phyloP scores from a whole-genome alignment of 805 yeast genomes.

The Ogataea populi-albae region DNA sequence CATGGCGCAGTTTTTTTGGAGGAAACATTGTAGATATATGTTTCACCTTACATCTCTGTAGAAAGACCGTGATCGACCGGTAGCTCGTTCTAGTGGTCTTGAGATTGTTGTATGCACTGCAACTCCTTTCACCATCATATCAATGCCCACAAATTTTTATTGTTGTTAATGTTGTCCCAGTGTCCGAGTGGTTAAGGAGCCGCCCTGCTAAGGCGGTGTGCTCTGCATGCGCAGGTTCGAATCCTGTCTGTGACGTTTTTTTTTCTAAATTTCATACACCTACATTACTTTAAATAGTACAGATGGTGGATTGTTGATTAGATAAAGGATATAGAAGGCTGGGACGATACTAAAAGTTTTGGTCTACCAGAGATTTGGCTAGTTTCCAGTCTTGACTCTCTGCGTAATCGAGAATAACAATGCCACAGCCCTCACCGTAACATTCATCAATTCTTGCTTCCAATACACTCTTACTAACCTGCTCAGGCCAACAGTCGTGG shows the following conservation, averaged over 20 bases:
- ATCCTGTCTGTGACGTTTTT: conserved; percentile 96
- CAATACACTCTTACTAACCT: conserved; percentile 53
- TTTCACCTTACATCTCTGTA: too few species aligned
- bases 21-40: too few species aligned
- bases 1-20: conserved; percentile 24
- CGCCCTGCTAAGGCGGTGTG: conserved; percentile 86
- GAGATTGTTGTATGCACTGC: too few species aligned
- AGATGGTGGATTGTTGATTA: too few species aligned
- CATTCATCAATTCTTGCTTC: conserved; percentile 42
- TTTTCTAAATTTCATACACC: too few species aligned
- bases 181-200: conserved; percentile 78
- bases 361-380: conserved; percentile 47
- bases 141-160: conserved; percentile 1
- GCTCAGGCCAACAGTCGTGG: conserved; percentile 70
- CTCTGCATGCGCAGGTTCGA: conserved; percentile 98
- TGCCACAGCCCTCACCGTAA: conserved; percentile 57
- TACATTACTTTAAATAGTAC: too few species aligned
- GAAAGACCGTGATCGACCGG: too few species aligned
- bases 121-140: not conserved
- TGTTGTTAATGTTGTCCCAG: conserved; percentile 40
- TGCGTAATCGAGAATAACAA: conserved; percentile 65
- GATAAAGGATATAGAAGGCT: too few species aligned
- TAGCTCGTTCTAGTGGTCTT: too few species aligned
- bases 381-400: conserved; percentile 61
- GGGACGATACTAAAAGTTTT: conserved; percentile 36